A percentile compares a stretch with the other conserved stretches of the same genome.
Conservation (phyloP, 352 stramenopile species). For the Phytopythium montanum region DNA sequence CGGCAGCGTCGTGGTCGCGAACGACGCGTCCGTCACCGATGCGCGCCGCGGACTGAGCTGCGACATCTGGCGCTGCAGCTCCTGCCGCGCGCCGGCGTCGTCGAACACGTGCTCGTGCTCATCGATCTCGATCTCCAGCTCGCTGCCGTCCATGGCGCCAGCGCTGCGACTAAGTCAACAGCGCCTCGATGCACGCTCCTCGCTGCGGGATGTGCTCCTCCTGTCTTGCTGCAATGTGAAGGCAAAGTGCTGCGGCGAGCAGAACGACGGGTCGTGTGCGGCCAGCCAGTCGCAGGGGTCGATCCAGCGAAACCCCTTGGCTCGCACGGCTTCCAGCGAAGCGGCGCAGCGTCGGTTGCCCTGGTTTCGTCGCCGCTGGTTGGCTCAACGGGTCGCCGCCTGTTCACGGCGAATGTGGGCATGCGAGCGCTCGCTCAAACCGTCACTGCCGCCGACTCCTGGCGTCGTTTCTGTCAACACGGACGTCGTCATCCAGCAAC, state of each 20-base stretch:
- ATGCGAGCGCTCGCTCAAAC: neutral
- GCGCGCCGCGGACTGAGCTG: slow-evolving; percentile 33
- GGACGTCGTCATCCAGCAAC: neutral
- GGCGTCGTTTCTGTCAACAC: neutral
- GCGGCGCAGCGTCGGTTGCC: neutral
- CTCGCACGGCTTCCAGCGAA: neutral
- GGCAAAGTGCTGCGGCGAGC: neutral
- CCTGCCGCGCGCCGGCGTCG: slow-evolving; percentile 12
- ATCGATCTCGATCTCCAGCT: slow-evolving; percentile 28
- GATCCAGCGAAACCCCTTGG: neutral
- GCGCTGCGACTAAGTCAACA: neutral
- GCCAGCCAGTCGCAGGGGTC: neutral
- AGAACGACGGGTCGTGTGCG: neutral
- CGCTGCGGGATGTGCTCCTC: neutral
- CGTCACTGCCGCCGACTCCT: neutral
- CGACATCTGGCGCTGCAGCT: slow-evolving; percentile 31
- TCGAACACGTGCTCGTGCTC: slow-evolving; percentile 31
- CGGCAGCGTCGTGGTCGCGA: slow-evolving; percentile 37
- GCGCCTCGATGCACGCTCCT: neutral
- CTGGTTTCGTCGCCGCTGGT: neutral
- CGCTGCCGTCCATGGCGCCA: slow-evolving; percentile 3
- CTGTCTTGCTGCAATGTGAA: neutral
- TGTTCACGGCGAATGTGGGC: slow-evolving; percentile 1
- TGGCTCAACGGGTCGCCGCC: neutral
- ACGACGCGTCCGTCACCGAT: slow-evolving; percentile 9